phyloP scores from a whole-genome alignment of 495 filamentous ascomycete species.

The Penicillium mononematosum region DNA sequence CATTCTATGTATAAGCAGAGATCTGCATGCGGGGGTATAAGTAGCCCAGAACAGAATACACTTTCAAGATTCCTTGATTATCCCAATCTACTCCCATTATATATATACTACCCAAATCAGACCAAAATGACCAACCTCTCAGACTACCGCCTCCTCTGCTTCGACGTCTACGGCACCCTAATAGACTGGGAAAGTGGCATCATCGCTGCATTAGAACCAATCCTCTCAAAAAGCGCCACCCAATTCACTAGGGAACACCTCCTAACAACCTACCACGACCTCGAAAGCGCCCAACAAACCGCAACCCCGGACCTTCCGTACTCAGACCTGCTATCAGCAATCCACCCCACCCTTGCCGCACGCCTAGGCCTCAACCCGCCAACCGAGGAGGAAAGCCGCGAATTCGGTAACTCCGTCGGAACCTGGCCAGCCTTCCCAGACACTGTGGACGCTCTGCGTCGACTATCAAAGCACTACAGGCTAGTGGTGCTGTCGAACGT shows the following conservation, averaged over 20 bases:
- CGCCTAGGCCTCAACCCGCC: constrained; percentile 37
- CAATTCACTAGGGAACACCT: constrained; percentile 39
- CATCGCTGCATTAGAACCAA: constrained; percentile 37
- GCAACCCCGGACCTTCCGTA: constrained; percentile 53
- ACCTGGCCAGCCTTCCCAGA: constrained; percentile 64
- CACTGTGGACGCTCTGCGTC: constrained; percentile 53
- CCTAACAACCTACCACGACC: constrained; percentile 33
- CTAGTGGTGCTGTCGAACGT: constrained; percentile 71
- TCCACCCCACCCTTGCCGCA: constrained; percentile 45
- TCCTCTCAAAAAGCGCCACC: constrained; percentile 38
- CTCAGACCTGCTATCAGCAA: constrained; percentile 46
- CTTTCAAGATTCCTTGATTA: neutral
- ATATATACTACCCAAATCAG: neutral
- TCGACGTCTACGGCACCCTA: constrained; percentile 83
- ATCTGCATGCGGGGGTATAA: constrained; percentile 10
- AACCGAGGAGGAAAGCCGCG: constrained; percentile 18
- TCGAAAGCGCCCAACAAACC: constrained; percentile 43
- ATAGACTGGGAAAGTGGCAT: constrained; percentile 69
- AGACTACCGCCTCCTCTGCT: constrained; percentile 56
- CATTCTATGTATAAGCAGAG: neutral
- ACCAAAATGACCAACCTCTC: constrained; percentile 36
- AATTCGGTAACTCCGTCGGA: constrained; percentile 53
- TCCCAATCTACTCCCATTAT: neutral
- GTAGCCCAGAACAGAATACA: neutral
- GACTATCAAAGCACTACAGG: constrained; percentile 57